Evolutionary conservation across 129 eudicot genomes (phyloP), one percentile per base, ranked within the genome.

Genomic region (Lonicera japonica): DNA sequence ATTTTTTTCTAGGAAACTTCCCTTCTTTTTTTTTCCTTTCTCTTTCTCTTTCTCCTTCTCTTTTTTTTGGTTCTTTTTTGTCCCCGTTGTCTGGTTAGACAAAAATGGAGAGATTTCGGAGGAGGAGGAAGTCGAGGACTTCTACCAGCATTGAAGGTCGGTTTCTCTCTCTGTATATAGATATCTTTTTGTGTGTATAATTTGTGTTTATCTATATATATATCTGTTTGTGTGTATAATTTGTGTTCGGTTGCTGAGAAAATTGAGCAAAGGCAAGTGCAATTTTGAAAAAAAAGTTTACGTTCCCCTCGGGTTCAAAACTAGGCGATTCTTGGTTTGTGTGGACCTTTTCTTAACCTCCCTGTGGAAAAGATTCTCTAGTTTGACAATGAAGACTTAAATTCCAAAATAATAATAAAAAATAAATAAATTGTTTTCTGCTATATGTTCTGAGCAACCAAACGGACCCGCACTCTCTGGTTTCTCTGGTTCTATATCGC

Each of bases 61-160:
- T 43, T 11, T 25, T 11, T 41, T 40, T 18, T 13, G 2, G 24
- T 56, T 64, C n/a, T 64, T n/a, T n/a, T n/a, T 5, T 29, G 39
- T 24, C 36, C 19, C 24, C 56, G 12, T 23, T 64, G 41, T 25
- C 59, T 65, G 15, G 8, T 51, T 73, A 39, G 9, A 6, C 9
- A 22, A 59, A 56, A 69, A 81, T 81, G 87, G 82, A 81, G 60
- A 73, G 69, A 61, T 36, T 66, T 61, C 75, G 80, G 24, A 68
- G 64, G 52, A 68, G 64, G 52, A 38, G 68, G 55, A 81, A 57
- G 56, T 56, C 77, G 8, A 76, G 41, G 62, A 75, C 61, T 56
- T 63, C 80, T 36, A 50, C 80, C 36, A 51, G 51, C 57, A 58
- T 61, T 52, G 80, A 81, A 77, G 86, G 86, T 81, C 15, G n/a